These are phyloP conservation scores for Salix suchowensis DNA, from an alignment of 345 rosid species.

Conservation along the genomic window DNA sequence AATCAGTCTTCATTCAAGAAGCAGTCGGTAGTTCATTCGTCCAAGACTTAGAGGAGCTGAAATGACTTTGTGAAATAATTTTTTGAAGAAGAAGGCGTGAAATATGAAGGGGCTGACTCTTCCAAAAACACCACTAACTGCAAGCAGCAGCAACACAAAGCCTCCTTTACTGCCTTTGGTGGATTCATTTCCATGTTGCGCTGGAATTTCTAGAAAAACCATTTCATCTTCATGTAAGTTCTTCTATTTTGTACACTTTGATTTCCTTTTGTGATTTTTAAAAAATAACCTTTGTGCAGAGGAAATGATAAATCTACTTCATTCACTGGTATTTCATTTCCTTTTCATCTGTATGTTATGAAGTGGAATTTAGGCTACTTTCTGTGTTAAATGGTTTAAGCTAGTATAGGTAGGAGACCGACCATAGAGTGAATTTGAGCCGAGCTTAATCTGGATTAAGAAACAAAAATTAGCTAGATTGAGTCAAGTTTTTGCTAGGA, in stretches of 20 bases:
- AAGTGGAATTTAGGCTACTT: background rate
- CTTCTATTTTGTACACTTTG: background rate
- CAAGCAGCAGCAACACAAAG: constrained; percentile 29
- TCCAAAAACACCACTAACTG: constrained; percentile 29
- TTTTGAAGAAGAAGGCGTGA: background rate
- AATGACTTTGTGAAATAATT: constrained; percentile 21
- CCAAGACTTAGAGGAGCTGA: background rate
- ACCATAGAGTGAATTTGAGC: background rate
- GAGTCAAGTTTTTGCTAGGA: background rate
- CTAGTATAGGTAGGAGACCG: background rate
- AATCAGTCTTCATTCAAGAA: background rate
- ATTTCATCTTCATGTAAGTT: constrained; percentile 46
- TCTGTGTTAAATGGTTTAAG: background rate
- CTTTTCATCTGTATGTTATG: background rate
- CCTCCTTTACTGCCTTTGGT: constrained; percentile 45
- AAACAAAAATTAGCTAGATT: background rate
- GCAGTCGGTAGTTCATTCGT: too few relatives aligned
- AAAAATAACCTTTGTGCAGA: background rate
- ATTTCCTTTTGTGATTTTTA: background rate
- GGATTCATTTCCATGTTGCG: constrained; percentile 50
- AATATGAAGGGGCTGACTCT: constrained; percentile 44
- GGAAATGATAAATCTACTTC: background rate
- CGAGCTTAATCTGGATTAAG: background rate
- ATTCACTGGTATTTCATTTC: background rate
- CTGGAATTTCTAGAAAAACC: constrained; percentile 31